A percentile compares a stretch with the other conserved stretches of the same genome.
Conservation (phyloP, 108 stramenopile species). For the Pseudonitzschia pungens region DNA sequence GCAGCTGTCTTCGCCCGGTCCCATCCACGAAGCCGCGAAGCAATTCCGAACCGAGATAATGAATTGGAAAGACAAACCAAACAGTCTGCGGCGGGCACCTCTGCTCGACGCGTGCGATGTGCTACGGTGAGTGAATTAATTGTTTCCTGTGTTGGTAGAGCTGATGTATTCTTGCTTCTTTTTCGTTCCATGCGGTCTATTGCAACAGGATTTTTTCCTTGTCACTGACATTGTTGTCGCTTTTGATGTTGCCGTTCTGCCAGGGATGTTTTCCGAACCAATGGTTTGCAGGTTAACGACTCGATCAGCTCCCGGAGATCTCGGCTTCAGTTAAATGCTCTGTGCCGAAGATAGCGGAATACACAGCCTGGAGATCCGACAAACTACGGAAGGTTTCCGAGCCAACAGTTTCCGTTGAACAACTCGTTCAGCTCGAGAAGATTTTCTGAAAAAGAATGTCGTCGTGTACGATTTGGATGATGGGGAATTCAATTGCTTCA, state of each 20-base stretch:
- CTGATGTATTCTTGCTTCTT: neutral
- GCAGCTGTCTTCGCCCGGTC: conserved; percentile 15
- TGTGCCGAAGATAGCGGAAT: neutral
- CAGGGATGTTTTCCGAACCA: conserved; percentile 48
- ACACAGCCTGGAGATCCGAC: too few species aligned
- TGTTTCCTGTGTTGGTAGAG: too few species aligned
- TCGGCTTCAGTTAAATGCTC: neutral
- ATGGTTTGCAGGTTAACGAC: conserved; percentile 50
- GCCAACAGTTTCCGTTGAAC: too few species aligned
- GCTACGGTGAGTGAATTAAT: conserved; percentile 37
- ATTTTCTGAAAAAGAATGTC: too few species aligned
- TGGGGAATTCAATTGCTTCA: too few species aligned
- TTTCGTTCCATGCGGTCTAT: neutral
- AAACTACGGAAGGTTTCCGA: too few species aligned
- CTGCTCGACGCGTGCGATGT: conserved; percentile 50
- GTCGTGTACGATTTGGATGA: too few species aligned
- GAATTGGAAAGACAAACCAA: conserved; percentile 28
- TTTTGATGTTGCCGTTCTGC: neutral
- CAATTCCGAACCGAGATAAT: conserved; percentile 31
- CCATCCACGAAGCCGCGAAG: conserved; percentile 28
- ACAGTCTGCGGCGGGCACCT: conserved; percentile 1
- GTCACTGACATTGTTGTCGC: neutral
- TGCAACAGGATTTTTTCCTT: too few species aligned
- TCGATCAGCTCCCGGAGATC: conserved; percentile 15
- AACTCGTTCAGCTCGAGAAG: too few species aligned